Base-by-base conservation (phyloP, 163 green algal genomes). In the Botryococcus braunii region DNA sequence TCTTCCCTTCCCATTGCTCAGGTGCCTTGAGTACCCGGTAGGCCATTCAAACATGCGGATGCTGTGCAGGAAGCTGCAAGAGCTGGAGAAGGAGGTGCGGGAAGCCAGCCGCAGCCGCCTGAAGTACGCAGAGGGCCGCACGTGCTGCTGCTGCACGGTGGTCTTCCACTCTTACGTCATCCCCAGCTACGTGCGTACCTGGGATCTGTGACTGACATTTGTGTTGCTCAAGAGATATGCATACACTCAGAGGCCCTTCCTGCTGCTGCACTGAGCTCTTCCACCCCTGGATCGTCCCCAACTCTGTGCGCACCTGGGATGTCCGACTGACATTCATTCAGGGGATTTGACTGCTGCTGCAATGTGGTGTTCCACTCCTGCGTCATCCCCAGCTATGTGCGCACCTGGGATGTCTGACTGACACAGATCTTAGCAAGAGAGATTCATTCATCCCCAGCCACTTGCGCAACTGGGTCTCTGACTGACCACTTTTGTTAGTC, bases 51-150 rank as follows among this genome's bases (percentile, higher is more conserved):
- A n/a, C n/a, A 35, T 64, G 32, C 25, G 4, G 25, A 21, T 66
- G 3, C 25, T n/a, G 29, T 68, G 40, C 74, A 81, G 71, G 59
- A 64, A 64, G 41, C 46, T 72, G 48, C 47, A n/a, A 31, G 68
- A 77, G 65, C 65, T 70, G 61, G 73, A 81, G 69, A 59, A 65
- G 61, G 76, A 81, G 60, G 13, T 63, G 35, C 35, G 49, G 4
- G 9, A 48, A n/a, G 35, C 38, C 17, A 43, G 49, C 4, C 21
- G 17, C 49, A n/a, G 40, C 25, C 48, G 65, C 49, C 49, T 56
- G 2, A 13, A 29, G 1, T 55, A 64, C 29, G 49, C 65, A 4
- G 49, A 35, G 6, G 65, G 65, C 49, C 21, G 35, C 5, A 50
- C 62, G 65, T 70, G 65, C 35, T 52, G 37, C 36, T 70, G 48